Evolutionary conservation across 345 rosid species (phyloP).

Genomic region (Camelina laxa): DNA sequence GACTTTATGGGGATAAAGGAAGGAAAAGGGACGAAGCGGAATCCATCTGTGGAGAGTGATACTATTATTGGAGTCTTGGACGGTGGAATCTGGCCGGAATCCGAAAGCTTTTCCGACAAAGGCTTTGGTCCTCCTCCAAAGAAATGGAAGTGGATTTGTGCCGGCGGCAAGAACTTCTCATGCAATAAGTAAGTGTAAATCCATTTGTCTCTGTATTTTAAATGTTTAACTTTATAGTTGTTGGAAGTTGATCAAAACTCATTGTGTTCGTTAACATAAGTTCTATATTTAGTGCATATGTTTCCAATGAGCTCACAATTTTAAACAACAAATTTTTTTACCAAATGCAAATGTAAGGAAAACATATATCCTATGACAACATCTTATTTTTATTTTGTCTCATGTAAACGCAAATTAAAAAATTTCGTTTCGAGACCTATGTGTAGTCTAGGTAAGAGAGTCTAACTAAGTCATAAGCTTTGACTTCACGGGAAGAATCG

Average conservation of each 20-base stretch:
- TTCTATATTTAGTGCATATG: not conserved
- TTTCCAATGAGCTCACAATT: not conserved
- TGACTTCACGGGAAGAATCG: not conserved
- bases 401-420: too few species aligned
- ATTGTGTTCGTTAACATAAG: too few species aligned
- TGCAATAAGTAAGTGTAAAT: conserved; percentile 29
- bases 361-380: too few species aligned
- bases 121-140: conserved; percentile 31
- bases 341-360: too few species aligned
- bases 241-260: not conserved
- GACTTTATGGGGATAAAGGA: conserved; percentile 34
- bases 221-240: not conserved
- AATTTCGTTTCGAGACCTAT: too few species aligned
- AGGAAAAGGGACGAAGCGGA: conserved; percentile 14
- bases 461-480: not conserved
- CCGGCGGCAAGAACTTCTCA: conserved; percentile 8
- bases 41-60: not conserved
- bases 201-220: not conserved
- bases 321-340: too few species aligned
- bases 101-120: conserved; percentile 22
- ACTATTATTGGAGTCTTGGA: conserved; percentile 8
- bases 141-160: conserved; percentile 25
- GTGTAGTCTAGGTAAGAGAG: not conserved
- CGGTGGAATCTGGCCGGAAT: conserved; percentile 20
- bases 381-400: too few species aligned